phyloP scores from a whole-genome alignment of 2,329 filamentous ascomycete genomes.

The Verticillium albo-atrum region DNA sequence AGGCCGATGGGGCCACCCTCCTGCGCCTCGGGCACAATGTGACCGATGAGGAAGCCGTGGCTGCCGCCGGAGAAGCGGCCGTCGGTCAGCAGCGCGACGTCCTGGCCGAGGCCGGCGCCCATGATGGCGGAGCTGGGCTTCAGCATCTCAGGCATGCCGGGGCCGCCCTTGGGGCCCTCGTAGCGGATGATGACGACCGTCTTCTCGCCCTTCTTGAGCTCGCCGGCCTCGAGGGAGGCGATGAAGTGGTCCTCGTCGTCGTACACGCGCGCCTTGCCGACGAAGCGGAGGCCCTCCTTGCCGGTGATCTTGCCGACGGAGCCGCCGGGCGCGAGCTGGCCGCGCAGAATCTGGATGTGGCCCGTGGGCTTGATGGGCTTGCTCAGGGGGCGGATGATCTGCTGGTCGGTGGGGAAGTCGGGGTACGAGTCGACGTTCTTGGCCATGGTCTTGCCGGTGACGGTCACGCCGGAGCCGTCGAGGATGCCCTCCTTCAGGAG shows the following conservation, averaged over 20 bases:
- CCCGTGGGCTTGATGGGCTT: constrained; percentile 85
- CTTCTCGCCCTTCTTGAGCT: constrained; percentile 81
- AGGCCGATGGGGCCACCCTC: constrained; percentile 82
- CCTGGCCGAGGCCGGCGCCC: constrained; percentile 77
- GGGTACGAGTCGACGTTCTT: constrained; percentile 77
- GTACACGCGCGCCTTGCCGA: constrained; percentile 76
- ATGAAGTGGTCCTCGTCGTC: constrained; percentile 81
- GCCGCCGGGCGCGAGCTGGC: constrained; percentile 79
- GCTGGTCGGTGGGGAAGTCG: constrained; percentile 70
- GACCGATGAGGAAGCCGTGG: constrained; percentile 83
- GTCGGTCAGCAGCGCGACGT: constrained; percentile 71
- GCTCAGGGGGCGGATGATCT: constrained; percentile 73
- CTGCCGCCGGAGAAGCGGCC: constrained; percentile 75
- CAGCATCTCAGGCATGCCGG: constrained; percentile 92
- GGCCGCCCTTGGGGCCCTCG: constrained; percentile 88
- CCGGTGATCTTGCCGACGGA: constrained; percentile 92
- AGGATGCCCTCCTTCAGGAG: constrained; percentile 79
- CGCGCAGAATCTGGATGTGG: constrained; percentile 83
- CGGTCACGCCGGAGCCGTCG: constrained; percentile 73
- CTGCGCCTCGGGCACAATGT: constrained; percentile 83
- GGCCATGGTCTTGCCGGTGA: constrained; percentile 85
- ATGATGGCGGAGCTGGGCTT: constrained; percentile 92
- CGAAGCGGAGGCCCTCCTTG: constrained; percentile 83
- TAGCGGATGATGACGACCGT: constrained; percentile 89
- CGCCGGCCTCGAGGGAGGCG: constrained; percentile 67